Evolutionary conservation across 2,329 filamentous ascomycete species (phyloP).

Genomic region (Colletotrichum karsti): DNA sequence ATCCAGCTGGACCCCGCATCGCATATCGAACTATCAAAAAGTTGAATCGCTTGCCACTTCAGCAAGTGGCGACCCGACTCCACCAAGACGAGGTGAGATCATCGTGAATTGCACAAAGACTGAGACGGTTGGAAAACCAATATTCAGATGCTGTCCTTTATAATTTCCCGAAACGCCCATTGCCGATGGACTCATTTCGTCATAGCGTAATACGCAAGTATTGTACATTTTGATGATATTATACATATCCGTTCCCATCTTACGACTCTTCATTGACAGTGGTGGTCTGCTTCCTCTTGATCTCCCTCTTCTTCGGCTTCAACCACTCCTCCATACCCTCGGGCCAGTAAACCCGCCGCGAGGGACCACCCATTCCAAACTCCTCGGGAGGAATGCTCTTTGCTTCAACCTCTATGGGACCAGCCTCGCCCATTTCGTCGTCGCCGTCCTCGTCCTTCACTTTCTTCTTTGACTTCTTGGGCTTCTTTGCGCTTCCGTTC

Average conservation of each 20-base stretch:
- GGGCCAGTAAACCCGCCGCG: constrained; percentile 90
- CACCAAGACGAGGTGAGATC: no score
- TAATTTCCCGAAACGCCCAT: no score
- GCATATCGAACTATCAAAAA: no score
- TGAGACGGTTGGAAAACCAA: no score
- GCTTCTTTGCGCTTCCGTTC: constrained; percentile 48
- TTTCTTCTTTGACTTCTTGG: constrained; percentile 44
- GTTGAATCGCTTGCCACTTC: no score
- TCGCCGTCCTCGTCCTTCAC: constrained; percentile 44
- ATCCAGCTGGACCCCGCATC: no score
- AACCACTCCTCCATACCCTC: constrained; percentile 91
- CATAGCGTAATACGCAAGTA: no score
- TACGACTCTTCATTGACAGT: constrained; percentile 38
- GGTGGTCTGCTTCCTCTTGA: constrained; percentile 61
- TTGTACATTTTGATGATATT: not conserved
- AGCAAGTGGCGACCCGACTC: no score
- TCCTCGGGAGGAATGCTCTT: constrained; percentile 70
- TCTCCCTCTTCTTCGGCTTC: constrained; percentile 77
- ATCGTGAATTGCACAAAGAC: no score
- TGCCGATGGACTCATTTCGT: not conserved
- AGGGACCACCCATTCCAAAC: constrained; percentile 85
- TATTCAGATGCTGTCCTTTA: no score
- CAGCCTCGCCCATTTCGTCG: constrained; percentile 48
- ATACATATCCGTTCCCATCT: not conserved
- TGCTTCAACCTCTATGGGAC: constrained; percentile 45